Evolutionary conservation across 768 basidiomycete species (phyloP).

Genomic region (Mycena floridula): DNA sequence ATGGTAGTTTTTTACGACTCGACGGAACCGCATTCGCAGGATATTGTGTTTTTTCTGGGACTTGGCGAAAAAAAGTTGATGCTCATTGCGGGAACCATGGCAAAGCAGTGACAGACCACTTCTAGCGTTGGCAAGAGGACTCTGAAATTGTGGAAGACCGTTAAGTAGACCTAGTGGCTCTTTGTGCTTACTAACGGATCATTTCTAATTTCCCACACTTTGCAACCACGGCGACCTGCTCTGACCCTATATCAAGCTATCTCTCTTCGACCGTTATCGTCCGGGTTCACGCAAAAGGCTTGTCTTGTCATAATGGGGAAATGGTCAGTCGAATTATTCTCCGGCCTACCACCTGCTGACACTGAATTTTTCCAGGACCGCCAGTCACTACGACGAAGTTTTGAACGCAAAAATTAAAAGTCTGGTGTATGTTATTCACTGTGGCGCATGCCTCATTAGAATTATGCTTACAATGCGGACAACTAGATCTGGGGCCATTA

Average conservation of each 20-base stretch:
- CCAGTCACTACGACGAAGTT: slow-evolving; percentile 67
- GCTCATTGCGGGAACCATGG: no score
- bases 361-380: slow-evolving; percentile 60
- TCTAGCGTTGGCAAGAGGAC: no score
- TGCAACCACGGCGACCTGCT: not conserved
- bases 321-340: slow-evolving; percentile 53
- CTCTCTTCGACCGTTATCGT: not conserved
- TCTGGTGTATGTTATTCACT: slow-evolving; percentile 55
- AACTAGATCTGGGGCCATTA: slow-evolving; percentile 64
- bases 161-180: no score
- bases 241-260: not conserved
- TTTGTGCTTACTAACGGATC: no score
- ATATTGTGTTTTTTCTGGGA: no score
- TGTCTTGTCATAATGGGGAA: slow-evolving; percentile 57
- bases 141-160: no score
- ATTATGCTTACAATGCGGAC: slow-evolving; percentile 1
- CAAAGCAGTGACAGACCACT: no score
- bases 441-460: not conserved
- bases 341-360: slow-evolving; percentile 5
- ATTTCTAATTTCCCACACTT: not conserved
- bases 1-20: no score
- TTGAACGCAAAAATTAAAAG: slow-evolving; percentile 69
- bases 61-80: no score
- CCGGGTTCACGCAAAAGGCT: no score
- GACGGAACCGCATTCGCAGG: no score